These are phyloP conservation scores for Schizophyllum amplum DNA, from an alignment of 1,284 basidiomycete genomes.

Conservation along the genomic window DNA sequence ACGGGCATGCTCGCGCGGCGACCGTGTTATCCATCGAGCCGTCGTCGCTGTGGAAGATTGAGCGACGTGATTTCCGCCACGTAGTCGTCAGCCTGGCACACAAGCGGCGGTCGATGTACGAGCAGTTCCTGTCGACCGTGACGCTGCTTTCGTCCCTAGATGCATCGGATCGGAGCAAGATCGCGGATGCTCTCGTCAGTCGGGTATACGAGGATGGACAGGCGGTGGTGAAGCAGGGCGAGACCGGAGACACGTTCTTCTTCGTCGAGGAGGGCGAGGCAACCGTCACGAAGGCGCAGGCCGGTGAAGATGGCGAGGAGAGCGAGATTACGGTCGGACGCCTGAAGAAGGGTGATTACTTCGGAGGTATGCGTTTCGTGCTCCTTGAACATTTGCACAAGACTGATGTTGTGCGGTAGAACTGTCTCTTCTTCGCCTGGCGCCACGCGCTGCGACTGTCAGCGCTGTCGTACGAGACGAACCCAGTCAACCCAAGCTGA, in stretches of 20 bases:
- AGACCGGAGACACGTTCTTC: slow-evolving; percentile 95
- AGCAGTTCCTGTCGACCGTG: slow-evolving; percentile 90
- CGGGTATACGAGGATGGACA: slow-evolving; percentile 78
- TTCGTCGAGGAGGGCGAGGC: slow-evolving; percentile 93
- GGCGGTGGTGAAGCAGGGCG: slow-evolving; percentile 85
- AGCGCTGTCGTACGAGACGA: slow-evolving; percentile 62
- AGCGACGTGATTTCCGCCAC: slow-evolving; percentile 97
- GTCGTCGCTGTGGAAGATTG: slow-evolving; percentile 90
- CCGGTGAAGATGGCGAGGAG: slow-evolving; percentile 49
- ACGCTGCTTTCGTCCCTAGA: slow-evolving; percentile 82
- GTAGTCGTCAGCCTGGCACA: slow-evolving; percentile 89
- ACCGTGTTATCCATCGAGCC: slow-evolving; percentile 82
- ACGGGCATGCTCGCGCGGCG: slow-evolving; percentile 93
- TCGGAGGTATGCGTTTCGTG: slow-evolving; percentile 67
- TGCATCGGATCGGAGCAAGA: slow-evolving; percentile 88
- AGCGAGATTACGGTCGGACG: slow-evolving; percentile 67
- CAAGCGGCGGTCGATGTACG: slow-evolving; percentile 89
- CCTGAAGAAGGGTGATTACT: slow-evolving; percentile 91
- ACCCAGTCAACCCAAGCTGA: slow-evolving; percentile 55
- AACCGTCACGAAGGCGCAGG: slow-evolving; percentile 70
- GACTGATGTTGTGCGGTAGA: slow-evolving; percentile 35
- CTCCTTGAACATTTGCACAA: background rate
- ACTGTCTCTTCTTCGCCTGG: slow-evolving; percentile 71
- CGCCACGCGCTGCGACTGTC: slow-evolving; percentile 90
- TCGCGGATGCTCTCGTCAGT: slow-evolving; percentile 91